These are phyloP conservation scores for Oryza rufipogon DNA, from an alignment of 176 grass and related monocot genomes.

Conservation along the genomic window DNA sequence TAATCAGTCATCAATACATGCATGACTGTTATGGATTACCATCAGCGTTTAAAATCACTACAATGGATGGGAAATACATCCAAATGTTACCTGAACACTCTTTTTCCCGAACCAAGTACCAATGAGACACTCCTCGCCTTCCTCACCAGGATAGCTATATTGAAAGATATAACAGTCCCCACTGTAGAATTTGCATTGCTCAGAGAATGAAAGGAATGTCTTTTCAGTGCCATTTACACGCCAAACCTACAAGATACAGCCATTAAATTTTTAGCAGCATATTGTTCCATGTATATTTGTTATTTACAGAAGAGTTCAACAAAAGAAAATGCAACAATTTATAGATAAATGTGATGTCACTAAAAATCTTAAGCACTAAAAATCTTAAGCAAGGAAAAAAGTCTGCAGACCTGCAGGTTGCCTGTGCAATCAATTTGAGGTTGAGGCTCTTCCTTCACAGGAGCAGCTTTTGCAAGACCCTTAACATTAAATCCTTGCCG, in stretches of 20 bases:
- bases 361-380: slow-evolving; percentile 34
- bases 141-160: slow-evolving; percentile 91
- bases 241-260: slow-evolving; percentile 71
- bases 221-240: slow-evolving; percentile 84
- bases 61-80: slow-evolving; percentile 11
- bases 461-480: slow-evolving; percentile 75
- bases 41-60: slow-evolving; percentile 31
- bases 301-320: slow-evolving; percentile 30
- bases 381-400: slow-evolving; percentile 43
- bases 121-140: slow-evolving; percentile 84
- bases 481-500: slow-evolving; percentile 95
- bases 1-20: background rate
- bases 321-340: slow-evolving; percentile 24
- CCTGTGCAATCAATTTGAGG: slow-evolving; percentile 98
- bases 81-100: slow-evolving; percentile 75
- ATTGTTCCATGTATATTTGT: slow-evolving; percentile 12
- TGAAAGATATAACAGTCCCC: slow-evolving; percentile 98
- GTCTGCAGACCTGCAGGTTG: slow-evolving; percentile 71
- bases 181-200: slow-evolving; percentile 98
- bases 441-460: slow-evolving; percentile 87
- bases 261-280: slow-evolving; percentile 18
- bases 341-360: slow-evolving; percentile 4
- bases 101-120: slow-evolving; percentile 97
- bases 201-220: slow-evolving; percentile 75
- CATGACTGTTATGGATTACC: background rate